Conservation (phyloP, 768 basidiomycete genomes). For the Mycena galopus region DNA sequence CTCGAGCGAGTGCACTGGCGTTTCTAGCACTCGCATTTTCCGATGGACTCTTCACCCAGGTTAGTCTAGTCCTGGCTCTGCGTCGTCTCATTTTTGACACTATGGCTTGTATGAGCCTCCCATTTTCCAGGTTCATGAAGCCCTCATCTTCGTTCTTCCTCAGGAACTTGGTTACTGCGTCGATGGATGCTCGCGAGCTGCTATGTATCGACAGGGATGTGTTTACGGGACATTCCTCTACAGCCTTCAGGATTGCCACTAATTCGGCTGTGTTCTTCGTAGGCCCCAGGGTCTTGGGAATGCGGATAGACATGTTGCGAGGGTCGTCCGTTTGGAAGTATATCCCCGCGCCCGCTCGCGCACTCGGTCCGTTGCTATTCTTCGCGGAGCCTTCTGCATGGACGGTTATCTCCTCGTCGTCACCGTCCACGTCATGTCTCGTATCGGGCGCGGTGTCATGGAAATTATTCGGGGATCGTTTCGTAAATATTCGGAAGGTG, state of each 20-base stretch:
- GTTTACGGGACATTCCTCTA: background rate
- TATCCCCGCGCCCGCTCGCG: background rate
- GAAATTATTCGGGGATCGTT: background rate
- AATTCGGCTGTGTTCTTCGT: background rate
- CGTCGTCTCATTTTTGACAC: background rate
- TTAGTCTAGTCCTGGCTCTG: background rate
- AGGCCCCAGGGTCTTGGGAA: background rate
- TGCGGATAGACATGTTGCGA: background rate
- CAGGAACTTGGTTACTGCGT: too few species aligned
- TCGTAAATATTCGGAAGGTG: conserved; percentile 2
- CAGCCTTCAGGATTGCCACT: background rate
- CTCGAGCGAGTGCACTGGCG: too few species aligned
- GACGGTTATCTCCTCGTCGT: background rate
- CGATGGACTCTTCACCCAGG: too few species aligned
- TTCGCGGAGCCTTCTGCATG: background rate
- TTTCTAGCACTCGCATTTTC: too few species aligned
- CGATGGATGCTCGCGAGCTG: background rate
- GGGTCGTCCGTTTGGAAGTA: background rate
- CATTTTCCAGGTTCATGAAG: background rate
- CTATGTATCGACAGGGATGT: background rate
- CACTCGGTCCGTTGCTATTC: background rate
- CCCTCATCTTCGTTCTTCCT: background rate
- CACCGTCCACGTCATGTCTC: too few species aligned
- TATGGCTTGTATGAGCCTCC: background rate
- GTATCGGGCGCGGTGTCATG: background rate